Evolutionary conservation across 1,284 basidiomycete species (phyloP).

Genomic region (Cerrena zonata): DNA sequence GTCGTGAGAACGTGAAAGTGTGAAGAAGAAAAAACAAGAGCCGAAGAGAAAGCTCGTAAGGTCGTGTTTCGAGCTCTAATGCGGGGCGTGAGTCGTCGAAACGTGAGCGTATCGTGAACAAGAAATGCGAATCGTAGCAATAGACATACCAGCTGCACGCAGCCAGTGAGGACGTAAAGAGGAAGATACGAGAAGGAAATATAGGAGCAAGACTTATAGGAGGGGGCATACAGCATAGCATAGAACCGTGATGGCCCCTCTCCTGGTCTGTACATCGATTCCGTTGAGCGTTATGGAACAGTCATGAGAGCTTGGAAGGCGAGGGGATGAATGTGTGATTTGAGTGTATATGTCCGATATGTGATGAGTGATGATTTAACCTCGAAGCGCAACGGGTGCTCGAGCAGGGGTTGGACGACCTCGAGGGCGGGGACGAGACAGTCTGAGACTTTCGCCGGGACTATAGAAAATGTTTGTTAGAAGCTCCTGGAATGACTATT

Average conservation of each 20-base stretch:
- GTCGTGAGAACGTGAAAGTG: neutral
- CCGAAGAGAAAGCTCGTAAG: constrained; percentile 7
- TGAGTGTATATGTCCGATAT: constrained; percentile 3
- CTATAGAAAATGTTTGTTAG: no score
- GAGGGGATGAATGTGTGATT: constrained; percentile 12
- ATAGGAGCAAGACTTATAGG: constrained; percentile 6
- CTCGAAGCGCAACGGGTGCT: constrained; percentile 16
- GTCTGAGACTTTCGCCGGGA: constrained; percentile 52
- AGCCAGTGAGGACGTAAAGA: constrained; percentile 2
- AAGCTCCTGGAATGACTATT: neutral
- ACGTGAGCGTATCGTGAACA: constrained; percentile 11
- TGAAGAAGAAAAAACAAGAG: neutral
- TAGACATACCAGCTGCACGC: constrained; percentile 6
- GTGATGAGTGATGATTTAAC: constrained; percentile 11
- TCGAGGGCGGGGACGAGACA: constrained; percentile 62
- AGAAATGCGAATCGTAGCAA: neutral
- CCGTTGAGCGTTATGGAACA: neutral
- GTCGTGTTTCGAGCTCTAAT: constrained; percentile 4
- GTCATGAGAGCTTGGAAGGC: constrained; percentile 5
- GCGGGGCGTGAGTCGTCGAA: constrained; percentile 9
- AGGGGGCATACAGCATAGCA: constrained; percentile 9
- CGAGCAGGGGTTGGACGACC: constrained; percentile 47
- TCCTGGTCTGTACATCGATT: neutral
- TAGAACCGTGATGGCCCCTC: constrained; percentile 8
- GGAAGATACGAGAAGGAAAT: neutral